Base-by-base conservation (phyloP, 164 flowering plant species). In the Liquidambar formosana region DNA sequence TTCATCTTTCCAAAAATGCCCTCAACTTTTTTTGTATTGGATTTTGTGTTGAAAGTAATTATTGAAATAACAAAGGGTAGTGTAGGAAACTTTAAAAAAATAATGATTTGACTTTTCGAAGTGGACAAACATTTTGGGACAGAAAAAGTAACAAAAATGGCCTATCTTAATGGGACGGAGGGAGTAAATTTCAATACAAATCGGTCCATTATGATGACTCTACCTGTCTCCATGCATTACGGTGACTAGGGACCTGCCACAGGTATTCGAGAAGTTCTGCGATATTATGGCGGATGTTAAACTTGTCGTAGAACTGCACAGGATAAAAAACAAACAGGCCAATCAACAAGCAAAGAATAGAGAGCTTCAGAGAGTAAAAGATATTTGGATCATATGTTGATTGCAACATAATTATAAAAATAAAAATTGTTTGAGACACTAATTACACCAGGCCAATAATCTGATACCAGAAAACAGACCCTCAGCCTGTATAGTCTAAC, bases 251-350 rank as follows among this genome's bases (percentile, higher is more conserved):
- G 61, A 95, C 96, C 78, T 95, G 91, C 99, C 98, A 93, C 8
- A 96, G 82, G 71, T 96, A 93, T 75, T 96, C 99, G 1, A 96
- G 96, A 75, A 96, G 97, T 70, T 96, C 99, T n/a, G 99, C 96
- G 69, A 96, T 96, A 74, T 96, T 89, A 76, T 96, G 99, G 19
- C 99, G 94, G 71, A 96, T 96, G 81, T 96, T 93, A 80, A 96
- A 96, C 82, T 96, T 96, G 84, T 96, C 99, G 74, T 96, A 96
- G 72, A 96, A 96, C 99, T 96, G 95, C 82, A 80, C 1, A 41
- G 19, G 67, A 64, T 51, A 33, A 28, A 56, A 48, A 58, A 46
- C 12, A 22, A 12, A 19, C 13, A 49, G 47, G 47, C 19, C 18
- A 22, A 70, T 33, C 44, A 52, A 23, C 18, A 71, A 68, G 19